Conservation (phyloP, 495 filamentous ascomycete species). For the Talaromyces proteolyticus region DNA sequence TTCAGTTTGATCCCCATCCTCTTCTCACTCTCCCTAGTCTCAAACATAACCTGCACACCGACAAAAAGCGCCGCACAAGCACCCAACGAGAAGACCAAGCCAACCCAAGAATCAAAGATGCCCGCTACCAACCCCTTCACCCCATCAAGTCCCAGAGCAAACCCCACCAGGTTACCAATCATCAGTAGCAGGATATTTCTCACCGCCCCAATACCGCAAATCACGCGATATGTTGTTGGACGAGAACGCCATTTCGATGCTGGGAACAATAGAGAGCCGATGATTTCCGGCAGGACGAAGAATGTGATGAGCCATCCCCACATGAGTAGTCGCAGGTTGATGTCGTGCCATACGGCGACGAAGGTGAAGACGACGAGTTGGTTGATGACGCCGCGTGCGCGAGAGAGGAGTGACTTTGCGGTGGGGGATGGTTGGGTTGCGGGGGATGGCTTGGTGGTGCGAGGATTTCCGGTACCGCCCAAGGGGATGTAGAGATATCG, state of each 20-base stretch:
- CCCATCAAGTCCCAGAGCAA: slow-evolving; percentile 87
- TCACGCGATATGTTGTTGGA: slow-evolving; percentile 65
- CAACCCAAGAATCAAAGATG: slow-evolving; percentile 68
- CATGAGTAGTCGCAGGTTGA: slow-evolving; percentile 83
- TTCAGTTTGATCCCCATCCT: slow-evolving; percentile 79
- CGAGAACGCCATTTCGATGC: slow-evolving; percentile 56
- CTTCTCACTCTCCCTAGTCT: slow-evolving; percentile 78
- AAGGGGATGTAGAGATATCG: slow-evolving; percentile 93
- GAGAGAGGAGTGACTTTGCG: slow-evolving; percentile 15
- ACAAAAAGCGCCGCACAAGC: slow-evolving; percentile 74
- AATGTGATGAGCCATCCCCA: slow-evolving; percentile 96
- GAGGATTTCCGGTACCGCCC: slow-evolving; percentile 54
- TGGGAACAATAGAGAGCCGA: slow-evolving; percentile 67
- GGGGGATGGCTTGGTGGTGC: slow-evolving; percentile 23
- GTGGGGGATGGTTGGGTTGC: slow-evolving; percentile 8
- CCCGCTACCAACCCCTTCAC: slow-evolving; percentile 67
- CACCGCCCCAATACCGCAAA: slow-evolving; percentile 83
- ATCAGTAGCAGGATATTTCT: slow-evolving; percentile 94
- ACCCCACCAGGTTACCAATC: slow-evolving; percentile 88
- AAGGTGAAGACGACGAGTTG: slow-evolving; percentile 91
- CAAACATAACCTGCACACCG: slow-evolving; percentile 93
- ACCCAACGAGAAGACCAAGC: slow-evolving; percentile 62
- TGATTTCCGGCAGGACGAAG: slow-evolving; percentile 85
- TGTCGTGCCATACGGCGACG: slow-evolving; percentile 97
- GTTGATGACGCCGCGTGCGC: slow-evolving; percentile 49